These are phyloP conservation scores for Diversispora eburnea DNA, from an alignment of 192 early-diverging fungal genomes.

Conservation along the genomic window DNA sequence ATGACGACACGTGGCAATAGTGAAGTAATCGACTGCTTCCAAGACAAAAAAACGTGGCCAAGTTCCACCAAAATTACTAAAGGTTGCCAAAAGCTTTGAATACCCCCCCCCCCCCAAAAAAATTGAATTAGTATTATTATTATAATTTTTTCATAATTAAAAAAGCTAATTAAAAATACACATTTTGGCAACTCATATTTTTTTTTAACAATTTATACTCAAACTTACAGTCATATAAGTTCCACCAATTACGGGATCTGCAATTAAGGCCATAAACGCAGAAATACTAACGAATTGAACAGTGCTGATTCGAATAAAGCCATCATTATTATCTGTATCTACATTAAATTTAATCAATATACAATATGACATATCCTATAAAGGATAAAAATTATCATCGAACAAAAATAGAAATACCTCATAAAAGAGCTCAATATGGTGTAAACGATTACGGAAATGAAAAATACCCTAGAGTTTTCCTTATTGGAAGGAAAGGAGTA, in stretches of 20 bases:
- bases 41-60: conserved; percentile 95
- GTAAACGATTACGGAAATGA: conserved; percentile 71
- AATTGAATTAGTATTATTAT: not conserved
- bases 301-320: conserved; percentile 45
- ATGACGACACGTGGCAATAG: conserved; percentile 68
- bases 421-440: conserved; percentile 85
- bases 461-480: conserved; percentile 62
- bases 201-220: not conserved
- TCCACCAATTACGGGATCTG: conserved; percentile 91
- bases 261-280: conserved; percentile 91
- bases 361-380: not conserved
- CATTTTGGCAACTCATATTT: not conserved
- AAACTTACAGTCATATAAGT: conserved; percentile 74
- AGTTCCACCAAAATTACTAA: conserved; percentile 96
- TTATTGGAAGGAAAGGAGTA: conserved; percentile 68
- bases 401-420: conserved; percentile 38
- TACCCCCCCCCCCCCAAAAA: too few species aligned
- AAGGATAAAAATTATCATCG: not conserved
- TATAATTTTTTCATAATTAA: not conserved
- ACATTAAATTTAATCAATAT: not conserved
- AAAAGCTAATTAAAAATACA: conserved; percentile 5
- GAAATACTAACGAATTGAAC: conserved; percentile 96
- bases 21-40: conserved; percentile 86
- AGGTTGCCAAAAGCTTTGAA: conserved; percentile 77
- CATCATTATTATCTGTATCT: conserved; percentile 2